These are phyloP conservation scores for Trichophyton verrucosum DNA, from an alignment of 2,329 filamentous ascomycete species.

Conservation along the genomic window DNA sequence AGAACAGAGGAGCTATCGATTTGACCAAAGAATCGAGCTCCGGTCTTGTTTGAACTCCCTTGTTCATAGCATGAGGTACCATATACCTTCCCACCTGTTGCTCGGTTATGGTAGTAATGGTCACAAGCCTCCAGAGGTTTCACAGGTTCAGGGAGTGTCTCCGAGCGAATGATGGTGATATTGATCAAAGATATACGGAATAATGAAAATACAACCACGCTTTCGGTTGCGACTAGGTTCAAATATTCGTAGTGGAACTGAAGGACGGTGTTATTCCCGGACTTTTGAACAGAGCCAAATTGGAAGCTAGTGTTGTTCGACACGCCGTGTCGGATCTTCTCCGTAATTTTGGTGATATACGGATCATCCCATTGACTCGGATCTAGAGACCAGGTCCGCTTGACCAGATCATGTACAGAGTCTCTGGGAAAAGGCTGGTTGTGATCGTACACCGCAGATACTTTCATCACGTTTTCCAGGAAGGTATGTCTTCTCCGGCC, in stretches of 20 bases:
- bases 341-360: slow-evolving; percentile 6
- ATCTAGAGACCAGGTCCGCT: slow-evolving; percentile 10
- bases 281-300: slow-evolving; percentile 3
- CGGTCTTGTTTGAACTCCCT: slow-evolving; percentile 1
- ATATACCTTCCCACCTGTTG: slow-evolving; percentile 7
- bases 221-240: slow-evolving; percentile 3
- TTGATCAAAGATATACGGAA: slow-evolving; percentile 10
- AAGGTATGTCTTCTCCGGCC: slow-evolving; percentile 10
- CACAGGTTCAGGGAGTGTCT: slow-evolving; percentile 10
- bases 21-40: slow-evolving; percentile 10
- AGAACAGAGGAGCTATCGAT: slow-evolving; percentile 10
- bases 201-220: slow-evolving; percentile 6
- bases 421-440: slow-evolving; percentile 6
- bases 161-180: slow-evolving; percentile 10
- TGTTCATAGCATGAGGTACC: slow-evolving; percentile 9
- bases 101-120: slow-evolving; percentile 8
- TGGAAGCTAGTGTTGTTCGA: slow-evolving; percentile 8
- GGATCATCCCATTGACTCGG: slow-evolving; percentile 6
- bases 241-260: slow-evolving; percentile 10
- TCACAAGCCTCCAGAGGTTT: slow-evolving; percentile 8
- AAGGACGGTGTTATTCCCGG: slow-evolving; percentile 3
- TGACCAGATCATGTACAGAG: slow-evolving; percentile 8
- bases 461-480: slow-evolving; percentile 5
- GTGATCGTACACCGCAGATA: slow-evolving; percentile 9
- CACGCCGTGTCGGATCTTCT: slow-evolving; percentile 6